phyloP scores from a whole-genome alignment of 177 flowering plant genomes.

The Vitis hybrid region DNA sequence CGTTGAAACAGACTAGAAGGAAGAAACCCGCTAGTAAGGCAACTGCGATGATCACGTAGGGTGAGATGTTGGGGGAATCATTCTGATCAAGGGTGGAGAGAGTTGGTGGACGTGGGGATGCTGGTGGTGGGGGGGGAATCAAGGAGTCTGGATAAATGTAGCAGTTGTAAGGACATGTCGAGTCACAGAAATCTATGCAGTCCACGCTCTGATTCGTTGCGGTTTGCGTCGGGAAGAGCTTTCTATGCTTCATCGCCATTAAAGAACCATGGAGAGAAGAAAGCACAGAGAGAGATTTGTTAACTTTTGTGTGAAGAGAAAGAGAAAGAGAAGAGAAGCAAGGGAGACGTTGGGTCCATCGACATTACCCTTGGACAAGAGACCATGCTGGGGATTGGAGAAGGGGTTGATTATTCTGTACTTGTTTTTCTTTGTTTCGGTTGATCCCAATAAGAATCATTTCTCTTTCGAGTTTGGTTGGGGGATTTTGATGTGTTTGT shows the following conservation, averaged over 20 bases:
- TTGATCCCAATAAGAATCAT: neutral
- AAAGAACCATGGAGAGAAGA: slow-evolving; percentile 6
- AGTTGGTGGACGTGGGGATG: slow-evolving; percentile 8
- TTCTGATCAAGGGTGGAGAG: neutral
- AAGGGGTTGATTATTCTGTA: neutral
- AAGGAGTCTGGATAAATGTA: neutral
- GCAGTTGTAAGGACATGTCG: slow-evolving; percentile 15
- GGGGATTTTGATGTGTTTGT: neutral
- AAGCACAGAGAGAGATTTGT: slow-evolving; percentile 4
- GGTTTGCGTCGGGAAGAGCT: slow-evolving; percentile 21
- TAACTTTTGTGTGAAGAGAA: slow-evolving; percentile 11
- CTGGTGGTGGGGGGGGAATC: slow-evolving; percentile 24
- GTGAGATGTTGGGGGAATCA: slow-evolving; percentile 16
- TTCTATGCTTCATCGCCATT: slow-evolving; percentile 29
- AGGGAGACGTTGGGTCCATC: neutral
- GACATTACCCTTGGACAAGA: neutral
- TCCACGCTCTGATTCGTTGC: slow-evolving; percentile 7
- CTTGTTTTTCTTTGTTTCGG: neutral
- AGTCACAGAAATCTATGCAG: slow-evolving; percentile 23
- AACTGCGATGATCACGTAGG: slow-evolving; percentile 28
- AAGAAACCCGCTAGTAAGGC: slow-evolving; percentile 26
- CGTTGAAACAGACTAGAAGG: too few relatives aligned
- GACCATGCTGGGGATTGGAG: neutral
- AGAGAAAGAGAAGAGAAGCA: slow-evolving; percentile 1
- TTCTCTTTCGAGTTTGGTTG: slow-evolving; percentile 11